Evolutionary conservation across 108 stramenopile species (phyloP).

Genomic region (Seminavis robusta): DNA sequence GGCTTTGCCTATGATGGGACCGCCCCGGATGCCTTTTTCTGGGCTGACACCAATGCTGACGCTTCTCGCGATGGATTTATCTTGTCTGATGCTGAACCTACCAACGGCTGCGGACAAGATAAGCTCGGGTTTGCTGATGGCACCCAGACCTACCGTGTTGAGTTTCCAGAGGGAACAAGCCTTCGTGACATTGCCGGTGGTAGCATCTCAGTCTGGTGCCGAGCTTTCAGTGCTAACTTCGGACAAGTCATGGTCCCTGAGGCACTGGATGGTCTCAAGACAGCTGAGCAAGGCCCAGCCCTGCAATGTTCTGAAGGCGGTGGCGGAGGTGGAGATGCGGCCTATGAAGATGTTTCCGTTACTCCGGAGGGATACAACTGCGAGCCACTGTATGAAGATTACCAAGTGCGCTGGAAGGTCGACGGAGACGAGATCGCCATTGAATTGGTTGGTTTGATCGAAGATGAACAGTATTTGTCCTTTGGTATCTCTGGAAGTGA

Average conservation of each 20-base stretch:
- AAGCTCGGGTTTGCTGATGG: conserved; percentile 2
- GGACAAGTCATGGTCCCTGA: conserved; percentile 10
- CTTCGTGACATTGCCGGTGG: conserved; percentile 18
- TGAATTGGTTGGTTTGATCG: conserved; percentile 13
- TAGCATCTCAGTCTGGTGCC: conserved; percentile 17
- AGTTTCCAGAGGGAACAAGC: conserved; percentile 17
- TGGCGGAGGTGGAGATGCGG: not conserved
- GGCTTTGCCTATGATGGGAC: conserved; percentile 19
- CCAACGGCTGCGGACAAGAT: conserved; percentile 4
- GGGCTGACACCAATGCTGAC: conserved; percentile 13
- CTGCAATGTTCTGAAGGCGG: conserved; percentile 4
- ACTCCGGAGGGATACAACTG: conserved; percentile 27
- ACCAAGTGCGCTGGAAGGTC: conserved; percentile 24
- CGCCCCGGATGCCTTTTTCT: conserved; percentile 22
- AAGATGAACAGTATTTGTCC: conserved; percentile 16
- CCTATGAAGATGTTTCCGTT: not conserved
- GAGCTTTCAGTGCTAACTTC: conserved; percentile 12
- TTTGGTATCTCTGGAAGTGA: conserved; percentile 17
- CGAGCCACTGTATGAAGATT: conserved; percentile 18
- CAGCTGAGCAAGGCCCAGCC: conserved; percentile 2
- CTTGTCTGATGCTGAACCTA: conserved; percentile 15
- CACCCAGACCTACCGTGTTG: conserved; percentile 11
- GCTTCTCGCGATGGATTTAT: conserved; percentile 3
- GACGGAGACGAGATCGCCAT: conserved; percentile 10
- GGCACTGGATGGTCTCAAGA: not conserved